A percentile compares a stretch with the other conserved stretches of the same genome.
Evolutionary conservation across 2,329 filamentous ascomycete genomes (phyloP).

Genomic region (Colletotrichum paranaense): DNA sequence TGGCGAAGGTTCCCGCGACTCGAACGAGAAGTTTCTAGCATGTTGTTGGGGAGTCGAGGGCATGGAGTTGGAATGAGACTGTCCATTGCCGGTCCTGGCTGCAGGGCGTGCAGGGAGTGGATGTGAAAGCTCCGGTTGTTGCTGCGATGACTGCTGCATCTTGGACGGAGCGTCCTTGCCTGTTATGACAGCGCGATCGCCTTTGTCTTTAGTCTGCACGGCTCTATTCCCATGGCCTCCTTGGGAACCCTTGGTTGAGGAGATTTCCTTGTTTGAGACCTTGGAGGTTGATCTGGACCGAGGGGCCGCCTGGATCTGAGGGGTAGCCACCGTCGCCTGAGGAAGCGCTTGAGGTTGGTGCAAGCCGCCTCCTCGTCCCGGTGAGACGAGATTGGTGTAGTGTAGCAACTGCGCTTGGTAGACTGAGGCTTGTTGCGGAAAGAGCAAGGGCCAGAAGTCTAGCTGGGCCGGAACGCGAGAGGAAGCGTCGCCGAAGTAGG

Average conservation of each 20-base stretch:
- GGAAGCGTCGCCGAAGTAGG: constrained; percentile 32
- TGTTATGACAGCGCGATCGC: constrained; percentile 71
- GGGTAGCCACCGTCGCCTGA: constrained; percentile 59
- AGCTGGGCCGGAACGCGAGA: constrained; percentile 52
- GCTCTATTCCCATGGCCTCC: constrained; percentile 75
- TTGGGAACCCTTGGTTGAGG: constrained; percentile 57
- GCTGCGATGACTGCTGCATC: constrained; percentile 57
- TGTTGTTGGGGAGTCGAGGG: constrained; percentile 94
- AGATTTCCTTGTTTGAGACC: constrained; percentile 65
- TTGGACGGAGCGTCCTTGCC: constrained; percentile 64
- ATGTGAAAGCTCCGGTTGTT: constrained; percentile 46
- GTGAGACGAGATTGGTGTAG: constrained; percentile 74
- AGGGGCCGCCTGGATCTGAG: constrained; percentile 66
- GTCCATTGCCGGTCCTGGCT: constrained; percentile 40
- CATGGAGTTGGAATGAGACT: constrained; percentile 83
- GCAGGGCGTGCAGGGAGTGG: constrained; percentile 40
- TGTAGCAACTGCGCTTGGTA: constrained; percentile 73
- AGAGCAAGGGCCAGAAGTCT: constrained; percentile 67
- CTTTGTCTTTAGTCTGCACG: constrained; percentile 66
- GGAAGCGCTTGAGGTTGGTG: constrained; percentile 65
- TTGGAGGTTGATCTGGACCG: constrained; percentile 71
- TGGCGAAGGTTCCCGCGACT: constrained; percentile 84
- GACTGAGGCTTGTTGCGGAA: constrained; percentile 68
- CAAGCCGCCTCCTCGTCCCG: constrained; percentile 65
- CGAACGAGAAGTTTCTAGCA: constrained; percentile 83